These are phyloP conservation scores for Climacium dendroides DNA, from an alignment of 225 moss, liverwort and hornwort genomes.

Conservation along the genomic window DNA sequence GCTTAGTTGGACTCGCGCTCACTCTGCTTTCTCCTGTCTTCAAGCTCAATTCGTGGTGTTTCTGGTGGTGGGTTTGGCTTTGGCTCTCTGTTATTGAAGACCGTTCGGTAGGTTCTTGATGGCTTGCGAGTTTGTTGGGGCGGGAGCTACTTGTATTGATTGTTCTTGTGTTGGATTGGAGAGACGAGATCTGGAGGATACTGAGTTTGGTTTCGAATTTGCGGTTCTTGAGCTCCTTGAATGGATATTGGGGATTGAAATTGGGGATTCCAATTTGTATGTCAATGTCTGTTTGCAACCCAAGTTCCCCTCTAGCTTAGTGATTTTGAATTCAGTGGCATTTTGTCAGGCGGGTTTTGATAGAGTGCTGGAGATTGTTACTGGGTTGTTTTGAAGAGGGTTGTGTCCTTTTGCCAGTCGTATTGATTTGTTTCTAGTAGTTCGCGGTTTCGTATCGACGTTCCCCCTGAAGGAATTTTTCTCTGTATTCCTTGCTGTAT, in stretches of 20 bases:
- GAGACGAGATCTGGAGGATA: neutral
- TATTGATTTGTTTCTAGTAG: neutral
- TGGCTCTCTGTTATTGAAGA: neutral
- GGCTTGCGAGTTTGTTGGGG: neutral
- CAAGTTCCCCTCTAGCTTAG: neutral
- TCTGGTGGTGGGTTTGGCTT: neutral
- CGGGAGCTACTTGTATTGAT: neutral
- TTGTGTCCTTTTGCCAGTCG: neutral
- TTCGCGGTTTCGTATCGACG: neutral
- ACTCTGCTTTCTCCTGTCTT: neutral
- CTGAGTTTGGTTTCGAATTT: neutral
- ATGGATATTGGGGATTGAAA: neutral
- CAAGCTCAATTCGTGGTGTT: neutral
- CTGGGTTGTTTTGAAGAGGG: neutral
- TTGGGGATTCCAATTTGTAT: neutral
- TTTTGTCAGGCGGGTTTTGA: neutral
- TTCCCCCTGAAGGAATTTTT: neutral
- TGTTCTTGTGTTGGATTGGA: neutral
- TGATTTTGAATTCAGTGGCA: neutral
- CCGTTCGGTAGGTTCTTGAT: neutral
- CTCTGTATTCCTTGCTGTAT: neutral
- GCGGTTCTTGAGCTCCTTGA: neutral
- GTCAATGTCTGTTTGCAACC: neutral
- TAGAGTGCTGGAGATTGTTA: neutral
- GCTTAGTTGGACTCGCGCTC: neutral